Base-by-base conservation (phyloP, 2,329 filamentous ascomycete species). In the Hypoxylon sp. region DNA sequence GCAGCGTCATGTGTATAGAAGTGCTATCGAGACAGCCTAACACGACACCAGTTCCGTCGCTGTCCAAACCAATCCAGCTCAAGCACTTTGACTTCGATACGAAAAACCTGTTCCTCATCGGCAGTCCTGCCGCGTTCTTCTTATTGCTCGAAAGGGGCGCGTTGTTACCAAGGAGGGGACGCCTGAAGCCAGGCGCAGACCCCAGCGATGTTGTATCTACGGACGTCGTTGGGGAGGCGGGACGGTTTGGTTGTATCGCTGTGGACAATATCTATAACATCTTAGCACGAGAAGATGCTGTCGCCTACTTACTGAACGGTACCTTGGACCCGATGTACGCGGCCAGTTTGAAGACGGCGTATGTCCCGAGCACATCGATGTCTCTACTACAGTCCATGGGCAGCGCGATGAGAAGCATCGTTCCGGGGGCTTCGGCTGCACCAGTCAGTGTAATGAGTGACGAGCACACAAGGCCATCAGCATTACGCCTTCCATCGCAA, bases 251-350 rank as follows among this genome's bases (percentile, higher is more conserved):
- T 15, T 98, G 95, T 73, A 79, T 98, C 23, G 91, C 94, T 0
- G 89, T 98, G 1, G 92, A 98, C 76, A 99, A 98, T 72, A 84
- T 99, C 54, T 99, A 98, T 80, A 99, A 99, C 69, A 84, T 99
- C 62, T 85, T 98, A 71, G 79, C 84, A 33, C 82, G 81, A 60
- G 83, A 87, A 66, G 85, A 86, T 67, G 84, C 95, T 1, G 96
- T 99, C 54, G 91, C 93, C 1, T 98, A 97, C 73, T 83, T 94
- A 13, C 84, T 98, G 55, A 99, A 97, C 68, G 92, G 93, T 18
- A 89, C 93, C 3, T 88, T 98, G 37, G 95, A 99, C 72, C 84
- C 86, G 3, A 80, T 82, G 18, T 97, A 97, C 67, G 88, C 93
- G 0, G 81, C 86, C 6, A 87, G 87, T 47, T 81, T 99, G 40